Base-by-base conservation (phyloP, 2,329 filamentous ascomycete genomes). In the Aspergillus brasiliensis region DNA sequence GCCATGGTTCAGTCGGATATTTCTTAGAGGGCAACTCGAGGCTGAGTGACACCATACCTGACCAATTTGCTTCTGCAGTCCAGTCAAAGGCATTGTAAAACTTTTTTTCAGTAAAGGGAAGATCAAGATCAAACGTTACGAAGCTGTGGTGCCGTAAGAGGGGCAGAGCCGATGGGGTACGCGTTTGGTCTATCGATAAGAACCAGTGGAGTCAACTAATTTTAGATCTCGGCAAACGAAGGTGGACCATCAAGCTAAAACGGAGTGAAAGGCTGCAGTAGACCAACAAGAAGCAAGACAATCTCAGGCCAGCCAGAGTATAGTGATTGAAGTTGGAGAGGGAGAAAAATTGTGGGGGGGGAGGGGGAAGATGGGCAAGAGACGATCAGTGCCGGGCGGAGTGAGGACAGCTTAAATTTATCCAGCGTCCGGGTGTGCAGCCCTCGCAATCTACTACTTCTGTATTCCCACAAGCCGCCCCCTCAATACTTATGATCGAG, bases 61-160 rank as follows among this genome's bases (percentile, higher is more conserved):
- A 37, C 74, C 74, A 17, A 74, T 70, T 65, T 73, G 66, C 49
- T 68, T 75, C 46, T 66, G 69, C 27, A 74, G 57, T 15, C 69
- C 65, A 27, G 37, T 56, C 10, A 62, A 57, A 40, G 55, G 48
- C 71, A 71, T 73, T 34, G 31, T 34, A 11, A 34, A 11, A 34
- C 5, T 34, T 2, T 11, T 34, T 11, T 7, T 47, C 21, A 5
- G n/a, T 8, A 31, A 38, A 8, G 5, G 21, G 17, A 44, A 2
- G 19, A 34, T 13, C 31, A 15, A 13, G 11, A 34, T 13, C 5
- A 13, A 21, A 6, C 23, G 13, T n/a, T 31, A 15, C n/a, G 13
- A 10, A 28, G 46, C 17, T n/a, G 15, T 27, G 15, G 46, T 31
- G 25, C 17, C 8, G 23, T 27, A 3, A 17, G 23, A 27, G 28